Evolutionary conservation across 345 rosid genomes (phyloP), one percentile per base, ranked within the genome.

Genomic region (Leavenworthia alabamica): DNA sequence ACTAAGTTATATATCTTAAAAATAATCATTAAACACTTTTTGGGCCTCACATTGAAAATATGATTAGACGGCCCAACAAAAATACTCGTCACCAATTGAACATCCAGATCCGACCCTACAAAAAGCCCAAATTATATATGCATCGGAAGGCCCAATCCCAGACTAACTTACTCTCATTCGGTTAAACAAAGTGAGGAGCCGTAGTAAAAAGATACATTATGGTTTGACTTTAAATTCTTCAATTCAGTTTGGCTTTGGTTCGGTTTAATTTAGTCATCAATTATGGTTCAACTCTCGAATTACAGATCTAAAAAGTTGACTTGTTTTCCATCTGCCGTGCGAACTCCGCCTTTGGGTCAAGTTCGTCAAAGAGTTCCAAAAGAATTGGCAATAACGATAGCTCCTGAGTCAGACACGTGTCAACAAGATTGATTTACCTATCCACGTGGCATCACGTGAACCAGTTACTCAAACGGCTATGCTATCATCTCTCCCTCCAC

Each of bases 401-500:
- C 66, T 71, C 17, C 33, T 12, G 1, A 3, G 8, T 10, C 14
- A 33, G 22, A 64, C 75, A 71, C 66, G 66, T 71, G 75, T 71
- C 66, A 42, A 41, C 12, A 43, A 43, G 13, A 56, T 44, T 12
- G 41, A n/a, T 50, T 35, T 11, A 13, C 33, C 26, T 57, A 13
- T 58, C 66, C 71, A 71, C 66, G 71, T 71, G 75, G 66, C 75
- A 51, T 35, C 20, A 64, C 71, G 0, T 19, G 4, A 44, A 57
- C n/a, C 71, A 57, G 43, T 51, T 50, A 28, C 13, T 46, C 51
- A 19, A 27, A 64, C 55, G 48, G 66, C 12, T 37, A 11, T 43
- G 75, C 50, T 71, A 71, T 71, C 75, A 71, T 64, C 75, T 71
- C 46, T 56, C 53, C 63, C 37, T 56, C 59, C 64, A 57, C 6